A percentile compares a stretch with the other conserved stretches of the same genome.
Conservation (phyloP, 169 alveolate species). For the Hepatocystis sp. region DNA sequence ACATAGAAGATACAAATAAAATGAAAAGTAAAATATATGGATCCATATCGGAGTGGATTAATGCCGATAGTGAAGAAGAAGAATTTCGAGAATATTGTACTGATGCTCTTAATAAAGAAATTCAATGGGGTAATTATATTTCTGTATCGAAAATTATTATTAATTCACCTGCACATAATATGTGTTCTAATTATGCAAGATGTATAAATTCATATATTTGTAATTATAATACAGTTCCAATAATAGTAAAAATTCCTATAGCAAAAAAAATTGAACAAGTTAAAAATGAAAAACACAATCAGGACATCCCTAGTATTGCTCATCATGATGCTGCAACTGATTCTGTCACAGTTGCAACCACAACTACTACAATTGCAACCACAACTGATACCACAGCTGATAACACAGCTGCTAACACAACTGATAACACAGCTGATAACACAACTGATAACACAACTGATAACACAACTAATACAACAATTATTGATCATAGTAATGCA, state of each 20-base stretch:
- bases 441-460: not conserved
- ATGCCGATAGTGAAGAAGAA: conserved; percentile 36
- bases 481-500: not conserved
- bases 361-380: too few species aligned
- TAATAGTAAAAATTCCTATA: conserved; percentile 36
- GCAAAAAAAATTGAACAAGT: not conserved
- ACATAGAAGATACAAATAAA: conserved; percentile 43
- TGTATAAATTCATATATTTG: conserved; percentile 41
- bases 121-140: conserved; percentile 71
- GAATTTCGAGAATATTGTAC: conserved; percentile 13
- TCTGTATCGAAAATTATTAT: conserved; percentile 26
- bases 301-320: too few species aligned
- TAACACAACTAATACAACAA: too few species aligned
- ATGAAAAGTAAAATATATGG: conserved; percentile 66
- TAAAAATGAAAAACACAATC: not conserved
- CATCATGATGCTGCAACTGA: too few species aligned
- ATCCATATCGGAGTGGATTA: conserved; percentile 50
- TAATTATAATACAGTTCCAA: conserved; percentile 32
- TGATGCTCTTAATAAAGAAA: conserved; percentile 68
- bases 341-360: too few species aligned
- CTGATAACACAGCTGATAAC: not conserved
- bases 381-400: too few species aligned
- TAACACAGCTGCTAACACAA: not conserved
- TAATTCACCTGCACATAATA: conserved; percentile 21
- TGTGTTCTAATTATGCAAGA: conserved; percentile 73